Evolutionary conservation across 306 rosid species (phyloP), one percentile per base, ranked within the genome.

Genomic region (Castanea crenata): DNA sequence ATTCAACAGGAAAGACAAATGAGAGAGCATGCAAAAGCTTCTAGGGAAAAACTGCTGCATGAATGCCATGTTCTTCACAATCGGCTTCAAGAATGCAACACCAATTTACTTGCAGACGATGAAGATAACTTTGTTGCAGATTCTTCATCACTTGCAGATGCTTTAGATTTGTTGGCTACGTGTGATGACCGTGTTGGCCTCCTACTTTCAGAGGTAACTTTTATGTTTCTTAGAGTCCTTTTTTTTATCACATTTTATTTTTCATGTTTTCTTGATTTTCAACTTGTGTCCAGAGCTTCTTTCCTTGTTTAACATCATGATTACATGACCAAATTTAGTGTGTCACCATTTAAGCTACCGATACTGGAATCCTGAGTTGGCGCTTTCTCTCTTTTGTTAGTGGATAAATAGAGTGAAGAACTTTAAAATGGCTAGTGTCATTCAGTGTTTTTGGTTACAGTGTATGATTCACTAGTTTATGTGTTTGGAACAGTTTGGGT

Each of bases 61-160:
- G 91, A 91, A 80, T 92, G 86, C 85, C 82, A 82, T 87, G 63
- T 81, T 83, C 91, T 95, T 79, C 87, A 81, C 57, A 76, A 68
- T 88, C 87, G 76, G 87, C 97, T 95, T 84, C 87, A 82, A 76
- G 90, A 90, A 70, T 91, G 94, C 88, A 84, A 78, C 82, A 86
- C 78, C 78, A 75, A 71, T 81, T 83, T 90, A 79, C 85, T 87
- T 25, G 31, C 76, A 9, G 88, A 84, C 18, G 76, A 82, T 16
- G 85, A 77, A 74, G 85, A 80, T 38, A 75, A 78, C 38, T 62
- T 78, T 55, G 11, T 25, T 46, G 69, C 54, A 76, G 79, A 83
- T 74, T 74, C 88, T 29, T 92, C 97, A 25, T 84, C 92, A 46
- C 78, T 78, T 27, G 69, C 76, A 34, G 88, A 86, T 73, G 85